Evolutionary conservation across 2,329 filamentous ascomycete genomes (phyloP), one percentile per base, ranked within the genome.

Genomic region (Fusarium sp.): DNA sequence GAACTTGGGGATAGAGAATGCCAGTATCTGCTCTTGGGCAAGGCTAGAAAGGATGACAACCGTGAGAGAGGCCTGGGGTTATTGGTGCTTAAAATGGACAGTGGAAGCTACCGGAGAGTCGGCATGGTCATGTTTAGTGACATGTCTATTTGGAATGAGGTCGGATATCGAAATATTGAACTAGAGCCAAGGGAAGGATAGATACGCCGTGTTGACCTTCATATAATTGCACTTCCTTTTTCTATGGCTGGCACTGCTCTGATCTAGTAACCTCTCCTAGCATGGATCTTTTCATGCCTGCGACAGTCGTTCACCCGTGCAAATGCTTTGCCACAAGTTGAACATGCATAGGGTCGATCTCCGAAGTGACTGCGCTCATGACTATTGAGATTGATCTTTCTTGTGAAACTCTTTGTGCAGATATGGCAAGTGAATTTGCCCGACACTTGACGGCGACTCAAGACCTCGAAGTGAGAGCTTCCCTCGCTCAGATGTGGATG

Each of bases 281-380:
- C 58, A 2, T 63, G 60, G 6, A 63, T 63, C 21, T 63, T 62
- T n/a, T 63, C 60, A 57, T 63, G 60, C 2, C 60, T 62, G 7
- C 60, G 24, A 3, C 60, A 63, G 14, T 63, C 60, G 19, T 34
- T 39, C 0, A 63, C 2, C 2, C 60, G 43, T 2, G 49, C 58
- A 39, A 63, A 63, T 1, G 49, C 49, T 1, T 43, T 62, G 0
- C 42, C 24, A 2, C 60, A 63, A 1, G 42, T 49, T 0, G 11
- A 24, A 1, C 60, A 63, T 1, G 60, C 38, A 3, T 8, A 63
- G 11, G 60, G 60, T 6, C 43, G 22, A 0, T 63, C 60, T 1
- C 60, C 60, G 13, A 14, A 63, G 2, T 63, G 60, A 1, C 60
- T 63, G 1, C 60, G n/a, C 3, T n/a, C 60, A 7, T 63, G 60